Conservation (phyloP, 2,329 filamentous ascomycete genomes). For the Pseudocercospora eumusae region DNA sequence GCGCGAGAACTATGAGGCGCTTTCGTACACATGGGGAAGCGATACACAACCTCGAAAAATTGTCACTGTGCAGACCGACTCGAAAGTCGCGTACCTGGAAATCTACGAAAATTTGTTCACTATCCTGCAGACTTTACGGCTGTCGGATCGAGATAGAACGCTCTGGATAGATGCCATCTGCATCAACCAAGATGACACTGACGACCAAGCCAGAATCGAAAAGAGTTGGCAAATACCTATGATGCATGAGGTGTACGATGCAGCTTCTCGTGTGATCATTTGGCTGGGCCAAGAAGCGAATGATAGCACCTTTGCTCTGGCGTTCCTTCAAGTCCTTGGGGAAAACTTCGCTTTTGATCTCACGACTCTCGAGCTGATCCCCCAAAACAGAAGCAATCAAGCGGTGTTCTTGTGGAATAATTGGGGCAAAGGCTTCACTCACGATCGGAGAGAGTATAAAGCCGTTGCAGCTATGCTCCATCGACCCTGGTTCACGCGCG, state of each 20-base stretch:
- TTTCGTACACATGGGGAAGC: constrained; percentile 18
- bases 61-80: not conserved
- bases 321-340: not conserved
- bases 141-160: not conserved
- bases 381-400: not conserved
- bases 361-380: not conserved
- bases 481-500: not conserved
- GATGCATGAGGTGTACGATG: constrained; percentile 22
- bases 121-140: constrained; percentile 4
- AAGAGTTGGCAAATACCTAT: constrained; percentile 15
- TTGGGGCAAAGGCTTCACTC: not conserved
- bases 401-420: not conserved
- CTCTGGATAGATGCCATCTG: constrained; percentile 28
- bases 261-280: constrained; percentile 18
- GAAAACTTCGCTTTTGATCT: not conserved
- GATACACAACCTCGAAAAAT: not conserved
- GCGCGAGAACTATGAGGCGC: constrained; percentile 3
- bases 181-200: constrained; percentile 21
- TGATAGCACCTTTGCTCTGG: constrained; percentile 1
- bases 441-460: not conserved
- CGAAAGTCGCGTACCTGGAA: not conserved
- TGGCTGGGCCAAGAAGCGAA: constrained; percentile 19
- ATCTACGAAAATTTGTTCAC: constrained; percentile 11
- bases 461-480: not conserved
- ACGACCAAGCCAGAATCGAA: constrained; percentile 12